A percentile compares a stretch with the other conserved stretches of the same genome.
Conservation (phyloP, 2,329 filamentous ascomycete genomes). For the Cladosporium sp. region DNA sequence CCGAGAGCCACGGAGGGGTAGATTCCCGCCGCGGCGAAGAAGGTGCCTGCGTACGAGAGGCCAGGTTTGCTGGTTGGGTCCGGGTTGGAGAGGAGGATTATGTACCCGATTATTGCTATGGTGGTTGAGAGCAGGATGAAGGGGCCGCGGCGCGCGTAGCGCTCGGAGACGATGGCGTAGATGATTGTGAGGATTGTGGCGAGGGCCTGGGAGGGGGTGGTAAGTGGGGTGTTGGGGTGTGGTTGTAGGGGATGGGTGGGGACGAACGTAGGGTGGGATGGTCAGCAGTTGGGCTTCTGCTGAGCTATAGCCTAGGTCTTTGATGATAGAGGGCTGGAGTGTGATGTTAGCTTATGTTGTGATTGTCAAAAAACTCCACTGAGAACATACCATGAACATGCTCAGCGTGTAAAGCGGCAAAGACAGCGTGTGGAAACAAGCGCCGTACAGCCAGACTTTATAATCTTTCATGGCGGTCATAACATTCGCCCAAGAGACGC, state of each 20-base stretch:
- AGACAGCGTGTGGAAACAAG: conserved; percentile 69
- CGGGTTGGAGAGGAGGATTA: conserved; percentile 33
- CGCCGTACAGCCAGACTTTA: conserved; percentile 69
- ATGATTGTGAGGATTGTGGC: conserved; percentile 54
- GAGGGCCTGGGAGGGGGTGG: conserved; percentile 30
- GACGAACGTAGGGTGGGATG: conserved; percentile 31
- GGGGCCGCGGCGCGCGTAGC: conserved; percentile 52
- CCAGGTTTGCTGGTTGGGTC: conserved; percentile 39
- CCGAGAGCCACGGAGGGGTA: conserved; percentile 62
- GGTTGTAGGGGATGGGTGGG: conserved; percentile 24
- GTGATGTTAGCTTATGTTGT: conserved; percentile 9
- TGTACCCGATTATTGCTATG: conserved; percentile 36
- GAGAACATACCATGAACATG: conserved; percentile 41
- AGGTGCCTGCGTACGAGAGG: conserved; percentile 37
- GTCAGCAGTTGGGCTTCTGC: conserved; percentile 41
- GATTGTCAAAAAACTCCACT: conserved; percentile 30
- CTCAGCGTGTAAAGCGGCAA: conserved; percentile 49
- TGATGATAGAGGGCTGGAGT: conserved; percentile 58
- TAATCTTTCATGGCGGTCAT: conserved; percentile 59
- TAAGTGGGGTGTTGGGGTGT: conserved; percentile 36
- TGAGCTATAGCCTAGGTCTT: conserved; percentile 50
- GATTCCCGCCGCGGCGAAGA: conserved; percentile 53
- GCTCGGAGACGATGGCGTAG: conserved; percentile 59
- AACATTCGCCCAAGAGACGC: conserved; percentile 66
- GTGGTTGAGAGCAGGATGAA: conserved; percentile 56